A percentile compares a stretch with the other conserved stretches of the same genome.
These are phyloP conservation scores for Solanum piurae DNA, from an alignment of 257 asterid genomes.

Conservation along the genomic window DNA sequence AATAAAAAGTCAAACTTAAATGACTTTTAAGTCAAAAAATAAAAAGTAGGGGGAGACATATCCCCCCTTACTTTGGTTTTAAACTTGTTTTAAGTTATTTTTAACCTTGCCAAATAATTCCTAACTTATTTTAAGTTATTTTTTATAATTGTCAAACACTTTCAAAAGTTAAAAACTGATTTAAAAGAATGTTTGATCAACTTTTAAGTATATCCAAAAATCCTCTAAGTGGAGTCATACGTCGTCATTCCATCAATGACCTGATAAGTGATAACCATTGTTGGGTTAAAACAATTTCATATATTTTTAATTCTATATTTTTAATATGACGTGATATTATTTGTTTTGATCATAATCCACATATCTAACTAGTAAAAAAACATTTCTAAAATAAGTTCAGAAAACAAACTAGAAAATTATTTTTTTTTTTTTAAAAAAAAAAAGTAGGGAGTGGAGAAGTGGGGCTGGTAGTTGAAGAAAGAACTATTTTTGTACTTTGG, in stretches of 20 bases:
- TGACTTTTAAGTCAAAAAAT: no score
- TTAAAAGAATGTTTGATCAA: no score
- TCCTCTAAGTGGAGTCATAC: not conserved
- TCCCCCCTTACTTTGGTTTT: no score
- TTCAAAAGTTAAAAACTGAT: no score
- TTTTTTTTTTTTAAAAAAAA: not conserved
- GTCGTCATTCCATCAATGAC: not conserved
- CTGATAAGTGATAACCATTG: not conserved
- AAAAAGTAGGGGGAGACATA: no score
- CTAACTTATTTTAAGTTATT: no score
- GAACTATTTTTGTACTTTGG: not conserved
- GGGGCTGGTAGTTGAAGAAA: not conserved
- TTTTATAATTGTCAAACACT: no score
- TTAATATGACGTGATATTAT: not conserved
- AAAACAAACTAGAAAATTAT: not conserved
- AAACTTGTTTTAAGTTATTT: no score
- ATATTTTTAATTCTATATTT: not conserved
- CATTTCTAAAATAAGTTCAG: not conserved
- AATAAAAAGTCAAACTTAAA: no score
- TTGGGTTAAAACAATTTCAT: not conserved
- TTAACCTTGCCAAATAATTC: no score
- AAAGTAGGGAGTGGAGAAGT: not conserved
- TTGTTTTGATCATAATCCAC: not conserved
- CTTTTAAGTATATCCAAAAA: no score
- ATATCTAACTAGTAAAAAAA: no score